These are phyloP conservation scores for Cercospora nicotianae DNA, from an alignment of 2,329 filamentous ascomycete species.

Conservation along the genomic window DNA sequence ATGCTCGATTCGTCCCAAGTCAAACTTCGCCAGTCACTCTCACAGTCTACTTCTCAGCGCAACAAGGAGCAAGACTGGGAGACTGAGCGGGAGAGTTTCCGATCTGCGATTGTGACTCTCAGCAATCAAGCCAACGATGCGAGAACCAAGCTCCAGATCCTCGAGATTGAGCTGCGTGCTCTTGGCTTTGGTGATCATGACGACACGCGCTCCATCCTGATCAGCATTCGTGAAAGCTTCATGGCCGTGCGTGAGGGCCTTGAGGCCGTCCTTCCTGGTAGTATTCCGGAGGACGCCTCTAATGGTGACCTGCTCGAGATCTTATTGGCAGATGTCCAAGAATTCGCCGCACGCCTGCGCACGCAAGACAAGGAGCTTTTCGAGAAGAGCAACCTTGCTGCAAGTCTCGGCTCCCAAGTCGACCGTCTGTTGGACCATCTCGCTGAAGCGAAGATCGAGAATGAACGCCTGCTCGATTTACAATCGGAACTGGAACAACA, in stretches of 20 bases:
- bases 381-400: slow-evolving; percentile 33
- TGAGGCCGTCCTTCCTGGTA: slow-evolving; percentile 44
- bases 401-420: slow-evolving; percentile 42
- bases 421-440: slow-evolving; percentile 44
- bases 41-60: slow-evolving; percentile 19
- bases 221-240: slow-evolving; percentile 46
- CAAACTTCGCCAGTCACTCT: slow-evolving; percentile 19
- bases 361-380: slow-evolving; percentile 40
- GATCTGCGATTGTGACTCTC: slow-evolving; percentile 45
- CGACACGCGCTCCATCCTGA: slow-evolving; percentile 41
- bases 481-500: slow-evolving; percentile 42
- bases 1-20: slow-evolving; percentile 12
- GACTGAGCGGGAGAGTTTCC: slow-evolving; percentile 35
- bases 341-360: slow-evolving; percentile 42
- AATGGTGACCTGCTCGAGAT: slow-evolving; percentile 45
- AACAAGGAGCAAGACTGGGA: slow-evolving; percentile 20
- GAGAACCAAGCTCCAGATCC: slow-evolving; percentile 44
- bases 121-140: slow-evolving; percentile 42
- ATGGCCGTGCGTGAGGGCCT: slow-evolving; percentile 42
- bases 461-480: slow-evolving; percentile 40
- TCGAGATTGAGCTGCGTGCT: slow-evolving; percentile 47
- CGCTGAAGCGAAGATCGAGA: slow-evolving; percentile 40
- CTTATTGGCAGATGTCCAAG: slow-evolving; percentile 36
- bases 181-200: slow-evolving; percentile 43
- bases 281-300: slow-evolving; percentile 40